These are phyloP conservation scores for Tetrahymena elliotti DNA, from an alignment of 73 alveolate species.

Conservation along the genomic window DNA sequence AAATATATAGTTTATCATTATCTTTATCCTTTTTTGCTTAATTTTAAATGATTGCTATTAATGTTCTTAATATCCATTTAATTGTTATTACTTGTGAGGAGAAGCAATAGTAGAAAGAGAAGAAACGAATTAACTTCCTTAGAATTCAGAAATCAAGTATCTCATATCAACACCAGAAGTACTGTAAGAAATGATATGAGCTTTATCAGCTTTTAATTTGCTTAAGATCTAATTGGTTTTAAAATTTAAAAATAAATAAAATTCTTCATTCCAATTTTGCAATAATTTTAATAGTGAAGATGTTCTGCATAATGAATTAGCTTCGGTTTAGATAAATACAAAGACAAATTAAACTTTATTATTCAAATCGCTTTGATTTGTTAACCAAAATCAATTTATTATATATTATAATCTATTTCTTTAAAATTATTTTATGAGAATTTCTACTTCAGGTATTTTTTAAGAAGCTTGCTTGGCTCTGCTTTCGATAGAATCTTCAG, in stretches of 20 bases:
- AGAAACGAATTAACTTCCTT: not conserved
- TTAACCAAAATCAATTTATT: not conserved
- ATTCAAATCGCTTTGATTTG: not conserved
- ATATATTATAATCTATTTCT: not conserved
- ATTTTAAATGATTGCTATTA: not conserved
- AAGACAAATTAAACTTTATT: too few relatives aligned
- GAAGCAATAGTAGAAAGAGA: not conserved
- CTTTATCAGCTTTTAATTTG: not conserved
- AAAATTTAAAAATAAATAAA: not conserved
- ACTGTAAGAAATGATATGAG: not conserved
- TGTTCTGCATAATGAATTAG: not conserved
- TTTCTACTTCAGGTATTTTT: not conserved
- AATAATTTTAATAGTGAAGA: not conserved
- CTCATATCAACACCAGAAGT: constrained; percentile 1
- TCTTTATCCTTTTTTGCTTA: not conserved
- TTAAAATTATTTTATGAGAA: not conserved
- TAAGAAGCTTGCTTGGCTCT: constrained; percentile 1
- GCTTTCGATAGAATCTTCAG: constrained; percentile 1
- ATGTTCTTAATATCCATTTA: not conserved
- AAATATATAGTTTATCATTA: too few relatives aligned
- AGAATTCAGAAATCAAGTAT: not conserved
- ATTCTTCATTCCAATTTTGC: not conserved
- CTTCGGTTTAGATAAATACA: not conserved
- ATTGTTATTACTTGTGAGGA: not conserved
- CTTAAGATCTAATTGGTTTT: not conserved